Evolutionary conservation across 1,284 basidiomycete genomes (phyloP), one percentile per base, ranked within the genome.

Genomic region (Trichosporon ovoides): DNA sequence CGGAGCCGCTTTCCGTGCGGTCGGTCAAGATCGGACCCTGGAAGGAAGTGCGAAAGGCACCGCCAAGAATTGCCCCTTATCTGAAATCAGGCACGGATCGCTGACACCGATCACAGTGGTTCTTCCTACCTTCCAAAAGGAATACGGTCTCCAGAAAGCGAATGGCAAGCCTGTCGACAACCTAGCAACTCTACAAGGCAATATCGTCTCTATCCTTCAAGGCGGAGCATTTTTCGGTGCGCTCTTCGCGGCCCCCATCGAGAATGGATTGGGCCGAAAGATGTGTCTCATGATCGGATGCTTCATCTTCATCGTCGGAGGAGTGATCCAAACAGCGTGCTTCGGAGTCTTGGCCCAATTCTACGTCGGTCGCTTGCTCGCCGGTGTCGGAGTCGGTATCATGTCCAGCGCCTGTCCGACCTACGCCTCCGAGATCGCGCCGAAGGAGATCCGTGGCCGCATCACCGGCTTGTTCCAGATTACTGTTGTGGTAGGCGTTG

Each of bases 381-480:
- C 81, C 51, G 87, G 87, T 59, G 57, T 88, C 22, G 87, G 87
- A 22, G 83, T 89, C 53, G 87, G 69, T 59, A 37, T 69, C 43
- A 80, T 83, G 51, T 81, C 81, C 1, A 80, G 80, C 3, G 74
- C 84, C 6, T 81, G 83, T 10, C 88, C 88, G 10, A 83, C 87
- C 0, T 90, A 83, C 67, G 87, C 89, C 2, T 85, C 86, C 1
- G 88, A 90, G 72, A 89, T 87, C 70, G 82, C 84, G 0, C 88
- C 88, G 6, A 89, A 88, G 70, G 81, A 86, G 31, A 86, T 85
- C 52, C 79, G 83, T 84, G 70, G 80, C 71, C 55, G 81, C 84
- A 83, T 84, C 60, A 83, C 82, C 5, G 86, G 87, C 40, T 68
- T 88, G 24, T 89, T 91, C 81, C 89, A 92, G 70, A 84, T 91